phyloP scores from a whole-genome alignment of 345 rosid genomes.

The Melaleuca quinquenervia region DNA sequence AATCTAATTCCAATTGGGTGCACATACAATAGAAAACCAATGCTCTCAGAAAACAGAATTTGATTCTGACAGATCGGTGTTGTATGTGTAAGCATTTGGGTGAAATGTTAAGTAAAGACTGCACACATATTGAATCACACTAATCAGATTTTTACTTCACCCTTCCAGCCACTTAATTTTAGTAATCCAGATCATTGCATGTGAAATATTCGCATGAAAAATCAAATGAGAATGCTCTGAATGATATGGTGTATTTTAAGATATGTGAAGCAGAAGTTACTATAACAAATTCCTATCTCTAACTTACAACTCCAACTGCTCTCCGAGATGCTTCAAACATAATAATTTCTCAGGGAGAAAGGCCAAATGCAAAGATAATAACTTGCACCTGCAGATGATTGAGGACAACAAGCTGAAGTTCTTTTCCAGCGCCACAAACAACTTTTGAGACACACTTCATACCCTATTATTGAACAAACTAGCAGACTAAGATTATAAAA shows the following conservation, averaged over 20 bases:
- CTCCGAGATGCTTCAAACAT: not conserved
- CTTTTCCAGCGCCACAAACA: slow-evolving; percentile 86
- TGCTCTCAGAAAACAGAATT: too few species aligned
- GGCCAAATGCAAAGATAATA: slow-evolving; percentile 3
- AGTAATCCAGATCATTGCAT: not conserved
- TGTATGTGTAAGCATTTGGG: too few species aligned
- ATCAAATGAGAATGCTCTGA: not conserved
- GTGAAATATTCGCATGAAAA: not conserved
- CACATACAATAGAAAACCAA: too few species aligned
- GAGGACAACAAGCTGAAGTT: slow-evolving; percentile 71
- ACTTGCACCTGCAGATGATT: slow-evolving; percentile 77
- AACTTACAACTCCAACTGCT: not conserved
- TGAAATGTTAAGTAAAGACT: too few species aligned
- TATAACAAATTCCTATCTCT: not conserved
- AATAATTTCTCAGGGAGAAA: not conserved
- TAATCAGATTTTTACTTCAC: not conserved
- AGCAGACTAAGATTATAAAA: not conserved
- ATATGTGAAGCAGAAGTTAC: not conserved
- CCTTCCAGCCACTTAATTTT: not conserved
- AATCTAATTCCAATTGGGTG: too few species aligned
- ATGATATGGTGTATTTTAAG: not conserved
- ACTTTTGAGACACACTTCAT: slow-evolving; percentile 78
- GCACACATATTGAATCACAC: not conserved
- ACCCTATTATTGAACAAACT: slow-evolving; percentile 34
- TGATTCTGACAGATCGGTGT: too few species aligned